These are phyloP conservation scores for Breynia disticha DNA, from an alignment of 441 rosid species.

Conservation along the genomic window DNA sequence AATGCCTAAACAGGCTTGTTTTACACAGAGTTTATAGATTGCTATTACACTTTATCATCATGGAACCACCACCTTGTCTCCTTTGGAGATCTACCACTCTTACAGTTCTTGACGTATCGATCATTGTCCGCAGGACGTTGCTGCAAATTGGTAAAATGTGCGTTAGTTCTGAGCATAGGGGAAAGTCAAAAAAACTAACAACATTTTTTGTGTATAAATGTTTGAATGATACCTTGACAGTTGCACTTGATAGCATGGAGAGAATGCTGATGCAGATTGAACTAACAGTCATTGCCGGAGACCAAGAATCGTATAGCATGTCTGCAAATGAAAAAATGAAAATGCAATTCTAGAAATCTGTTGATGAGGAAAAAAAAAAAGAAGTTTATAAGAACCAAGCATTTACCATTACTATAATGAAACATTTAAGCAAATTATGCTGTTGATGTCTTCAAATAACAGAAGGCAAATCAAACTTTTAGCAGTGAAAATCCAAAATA, in stretches of 20 bases:
- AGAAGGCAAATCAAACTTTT: neutral
- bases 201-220: too few species aligned
- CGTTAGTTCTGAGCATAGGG: neutral
- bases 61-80: slow-evolving; percentile 99
- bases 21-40: slow-evolving; percentile 1
- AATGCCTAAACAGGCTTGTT: neutral
- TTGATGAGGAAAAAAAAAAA: too few species aligned
- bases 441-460: neutral
- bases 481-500: neutral
- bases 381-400: too few species aligned
- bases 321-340: slow-evolving; percentile 31
- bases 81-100: slow-evolving; percentile 89
- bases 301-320: slow-evolving; percentile 98
- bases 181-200: too few species aligned
- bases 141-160: slow-evolving; percentile 25
- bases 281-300: slow-evolving; percentile 97
- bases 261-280: slow-evolving; percentile 98
- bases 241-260: slow-evolving; percentile 97
- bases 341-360: too few species aligned
- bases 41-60: slow-evolving; percentile 75
- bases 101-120: slow-evolving; percentile 83
- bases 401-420: too few species aligned
- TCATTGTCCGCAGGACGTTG: slow-evolving; percentile 94
- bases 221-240: slow-evolving; percentile 77
- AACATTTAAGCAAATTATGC: too few species aligned